Base-by-base conservation (phyloP, 108 stramenopile species). In the Seminavis robusta region DNA sequence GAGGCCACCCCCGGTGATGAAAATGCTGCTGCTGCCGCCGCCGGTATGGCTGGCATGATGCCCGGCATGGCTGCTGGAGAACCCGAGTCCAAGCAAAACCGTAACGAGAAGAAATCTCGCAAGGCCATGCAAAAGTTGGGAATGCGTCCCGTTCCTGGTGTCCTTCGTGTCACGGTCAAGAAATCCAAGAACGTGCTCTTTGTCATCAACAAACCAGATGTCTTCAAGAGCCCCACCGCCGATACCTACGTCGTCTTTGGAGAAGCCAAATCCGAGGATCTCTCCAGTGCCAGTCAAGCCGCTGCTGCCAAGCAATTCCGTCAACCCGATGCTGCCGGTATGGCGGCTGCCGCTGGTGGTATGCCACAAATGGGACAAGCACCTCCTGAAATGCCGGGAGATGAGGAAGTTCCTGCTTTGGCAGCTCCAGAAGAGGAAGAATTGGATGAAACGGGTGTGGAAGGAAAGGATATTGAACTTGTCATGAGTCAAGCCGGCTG, bases 191-290 rank as follows among this genome's bases (percentile, higher is more conserved):
- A 87, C 56, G 95, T 97, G 53, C 62, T 97, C 27, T 98, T 99
- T 66, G 97, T 88, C 48, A 96, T 99, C 68, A 74, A 81, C 61
- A 78, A 83, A 60, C 97, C 98, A 6, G 96, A 98, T 78, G 97
- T 98, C 39, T 95, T 84, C 89, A 94, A 96, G 81, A 67, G 65
- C 49, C 88, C 95, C 53, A 91, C 52, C 30, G 76, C 90, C 42
- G 97, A 98, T 67, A 97, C 97, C 46, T 99, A 96, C 62, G 86
- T 99, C 33, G 87, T 99, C 78, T 99, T 99, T 65, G 98, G 98
- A 34, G 97, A 97, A 78, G 98, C 97, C 73, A 97, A 97, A 79
- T 86, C 88, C 30, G 98, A 98, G 74, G 98, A 99, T 74, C 69
- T 83, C 4, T 52, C 67, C n/a, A 83, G 78, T 39, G 83, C 83